These are phyloP conservation scores for Cordyceps cateniannulata DNA, from an alignment of 2,329 filamentous ascomycete species.

Conservation along the genomic window DNA sequence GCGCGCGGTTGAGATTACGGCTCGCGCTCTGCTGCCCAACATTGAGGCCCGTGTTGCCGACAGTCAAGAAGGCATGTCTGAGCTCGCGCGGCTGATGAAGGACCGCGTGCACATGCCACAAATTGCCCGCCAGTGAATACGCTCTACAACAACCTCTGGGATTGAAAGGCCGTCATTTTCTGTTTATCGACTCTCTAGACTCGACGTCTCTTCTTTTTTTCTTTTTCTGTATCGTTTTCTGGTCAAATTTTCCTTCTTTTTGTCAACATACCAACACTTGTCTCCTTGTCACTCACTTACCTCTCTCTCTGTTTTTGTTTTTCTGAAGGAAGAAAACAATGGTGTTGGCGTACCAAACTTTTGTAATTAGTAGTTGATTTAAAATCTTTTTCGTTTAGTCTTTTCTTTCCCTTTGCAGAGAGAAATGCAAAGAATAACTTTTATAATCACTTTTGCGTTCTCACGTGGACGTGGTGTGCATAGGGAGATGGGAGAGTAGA, in stretches of 20 bases:
- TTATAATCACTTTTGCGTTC: not conserved
- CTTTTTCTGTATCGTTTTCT: not conserved
- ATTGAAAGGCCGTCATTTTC: not conserved
- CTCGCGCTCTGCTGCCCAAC: conserved; percentile 2
- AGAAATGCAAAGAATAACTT: not conserved
- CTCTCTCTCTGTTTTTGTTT: not conserved
- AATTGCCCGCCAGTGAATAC: conserved; percentile 16
- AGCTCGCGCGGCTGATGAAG: conserved; percentile 16
- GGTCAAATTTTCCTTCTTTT: not conserved
- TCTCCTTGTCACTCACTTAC: conserved; percentile 3
- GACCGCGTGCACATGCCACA: conserved; percentile 21
- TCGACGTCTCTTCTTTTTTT: not conserved
- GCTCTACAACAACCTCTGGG: not conserved
- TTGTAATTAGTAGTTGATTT: conserved; percentile 6
- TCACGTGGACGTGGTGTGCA: not conserved
- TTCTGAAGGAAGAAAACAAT: not conserved
- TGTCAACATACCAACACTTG: conserved; percentile 4
- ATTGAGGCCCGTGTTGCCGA: conserved; percentile 5
- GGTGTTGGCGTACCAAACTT: conserved; percentile 10
- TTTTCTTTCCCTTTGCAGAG: not conserved
- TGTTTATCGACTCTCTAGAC: not conserved
- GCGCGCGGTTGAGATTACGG: conserved; percentile 19
- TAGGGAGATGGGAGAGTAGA: too few species aligned
- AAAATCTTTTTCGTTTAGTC: conserved; percentile 12
- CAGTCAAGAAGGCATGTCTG: conserved; percentile 13